phyloP scores from a whole-genome alignment of 2,329 filamentous ascomycete genomes.

The Fusarium piperis region DNA sequence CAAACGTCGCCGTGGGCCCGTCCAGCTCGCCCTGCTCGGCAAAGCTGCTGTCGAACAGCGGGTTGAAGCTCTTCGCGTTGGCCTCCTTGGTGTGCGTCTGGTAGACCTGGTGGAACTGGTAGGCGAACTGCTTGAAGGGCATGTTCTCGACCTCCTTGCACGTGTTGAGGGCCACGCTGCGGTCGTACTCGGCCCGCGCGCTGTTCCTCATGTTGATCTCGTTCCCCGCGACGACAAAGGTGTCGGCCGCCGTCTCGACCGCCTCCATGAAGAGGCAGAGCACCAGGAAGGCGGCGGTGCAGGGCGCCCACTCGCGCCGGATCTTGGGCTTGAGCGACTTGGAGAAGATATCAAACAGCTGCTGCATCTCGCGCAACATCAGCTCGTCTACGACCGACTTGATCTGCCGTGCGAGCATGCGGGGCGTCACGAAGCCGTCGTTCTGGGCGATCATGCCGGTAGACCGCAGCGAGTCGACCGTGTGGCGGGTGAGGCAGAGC shows the following conservation, averaged over 20 bases:
- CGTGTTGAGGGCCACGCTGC: conserved; percentile 56
- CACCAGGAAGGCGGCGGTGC: conserved; percentile 64
- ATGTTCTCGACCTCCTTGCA: conserved; percentile 65
- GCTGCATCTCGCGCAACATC: conserved; percentile 60
- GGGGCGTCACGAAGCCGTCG: conserved; percentile 58
- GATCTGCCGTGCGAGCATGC: conserved; percentile 65
- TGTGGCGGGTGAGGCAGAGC: conserved; percentile 59
- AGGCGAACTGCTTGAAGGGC: conserved; percentile 69
- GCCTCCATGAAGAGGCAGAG: conserved; percentile 69
- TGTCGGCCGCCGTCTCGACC: conserved; percentile 63
- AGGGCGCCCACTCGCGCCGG: conserved; percentile 65
- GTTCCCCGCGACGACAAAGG: conserved; percentile 61
- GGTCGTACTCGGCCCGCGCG: conserved; percentile 50
- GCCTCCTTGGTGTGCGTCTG: conserved; percentile 64
- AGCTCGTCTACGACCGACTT: conserved; percentile 67
- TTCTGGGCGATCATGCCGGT: conserved; percentile 57
- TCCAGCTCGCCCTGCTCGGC: conserved; percentile 58
- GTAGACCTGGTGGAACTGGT: conserved; percentile 69
- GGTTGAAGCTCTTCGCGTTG: conserved; percentile 63
- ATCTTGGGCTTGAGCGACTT: conserved; percentile 64
- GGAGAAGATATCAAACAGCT: conserved; percentile 63
- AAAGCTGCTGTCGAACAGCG: conserved; percentile 58
- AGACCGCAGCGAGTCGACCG: conserved; percentile 53
- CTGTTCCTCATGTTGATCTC: conserved; percentile 57
- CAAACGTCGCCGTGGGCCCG: conserved; percentile 56